Evolutionary conservation across 192 early-diverging fungal genomes (phyloP), one percentile per base, ranked within the genome.

Genomic region (Coemansia reversa): DNA sequence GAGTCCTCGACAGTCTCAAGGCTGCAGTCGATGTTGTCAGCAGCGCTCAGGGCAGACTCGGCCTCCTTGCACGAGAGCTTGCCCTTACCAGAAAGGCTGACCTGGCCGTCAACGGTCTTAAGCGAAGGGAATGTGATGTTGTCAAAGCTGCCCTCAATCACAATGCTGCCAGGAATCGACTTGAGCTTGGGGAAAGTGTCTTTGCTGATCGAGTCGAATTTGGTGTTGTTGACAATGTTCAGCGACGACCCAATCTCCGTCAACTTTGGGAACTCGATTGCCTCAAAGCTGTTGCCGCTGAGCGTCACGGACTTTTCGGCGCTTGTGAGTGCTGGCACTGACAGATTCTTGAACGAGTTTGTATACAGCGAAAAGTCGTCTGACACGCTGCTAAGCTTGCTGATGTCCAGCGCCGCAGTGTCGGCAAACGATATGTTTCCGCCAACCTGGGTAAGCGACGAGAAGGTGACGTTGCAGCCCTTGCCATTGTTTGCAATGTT

Each of bases 371-470:
- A 78, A 47, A 91, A 69, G 72, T 87, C 86, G 24, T 85, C 80
- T 18, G 60, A 50, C 25, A 87, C 81, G 5, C 65, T 50, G 25
- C 63, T 42, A 14, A 91, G 78, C 29, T 74, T 75, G 39, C 67
- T 59, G 19, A 87, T 65, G 70, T 69, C 55, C 50, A 89, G 63
- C 33, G 71, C 45, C 9, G 65, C 57, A 6, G 86, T 55, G 25
- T 87, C 82, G 29, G 82, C 84, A 61, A 90, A 86, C 33, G 86
- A 85, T 28, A 72, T 82, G 67, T 87, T 87, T 27, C 82, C 80
- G 50, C 63, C 73, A 24, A 88, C 67, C 4, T 67, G 60, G 39
- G 72, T 83, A 47, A 86, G 73, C 69, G 83, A 75, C 52, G 78
- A 70, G 42, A 86, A 74, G 14, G 69, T 74, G 23, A 84, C 58